Base-by-base conservation (phyloP, 352 stramenopile species). In the Globisporangium sylvaticum region DNA sequence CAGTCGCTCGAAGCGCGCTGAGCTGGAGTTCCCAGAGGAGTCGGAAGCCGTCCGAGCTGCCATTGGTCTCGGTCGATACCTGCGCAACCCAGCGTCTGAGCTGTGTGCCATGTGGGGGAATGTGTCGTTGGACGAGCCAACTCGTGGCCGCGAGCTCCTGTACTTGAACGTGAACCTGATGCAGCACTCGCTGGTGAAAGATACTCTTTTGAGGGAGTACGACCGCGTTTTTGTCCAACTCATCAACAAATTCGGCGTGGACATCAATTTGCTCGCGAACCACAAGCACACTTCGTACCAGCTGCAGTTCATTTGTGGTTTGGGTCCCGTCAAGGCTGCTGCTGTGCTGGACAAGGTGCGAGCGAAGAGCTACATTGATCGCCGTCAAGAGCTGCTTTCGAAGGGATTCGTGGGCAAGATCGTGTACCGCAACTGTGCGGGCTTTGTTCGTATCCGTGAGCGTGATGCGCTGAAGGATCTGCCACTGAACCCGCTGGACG, bases 191-290 rank as follows among this genome's bases (percentile, higher is more conserved):
- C 62, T 96, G 42, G 87, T 91, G 31, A 93, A 94, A 72, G 87
- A 96, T 50, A 83, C 91, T 66, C 69, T 95, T 14, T 44, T 96
- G 52, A 89, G 84, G 24, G 84, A 94, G 67, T 96, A 95, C 62
- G 89, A 96, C 63, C 86, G 89, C 15, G 83, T 95, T 4, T 96
- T 96, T 66, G 77, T 87, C 50, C 86, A 92, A 71, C 70, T 87
- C 20, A 78, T 94, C 46, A 96, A 95, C 81, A 96, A 95, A 54
- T 90, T 89, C 54, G 89, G 89, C 53, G 79, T 96, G 52, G 89
- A 96, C 66, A 92, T 95, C 63, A 96, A 96, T 67, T 66, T 95
- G 65, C 69, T 94, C n/a, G 87, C 89, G 7, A 96, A 96, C 65
- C 87, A 94, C 76, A 91, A 91, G 62, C 89, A 96, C 56, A 83